phyloP scores from a whole-genome alignment of 2,329 filamentous ascomycete genomes.

The Penicillium decumbens region DNA sequence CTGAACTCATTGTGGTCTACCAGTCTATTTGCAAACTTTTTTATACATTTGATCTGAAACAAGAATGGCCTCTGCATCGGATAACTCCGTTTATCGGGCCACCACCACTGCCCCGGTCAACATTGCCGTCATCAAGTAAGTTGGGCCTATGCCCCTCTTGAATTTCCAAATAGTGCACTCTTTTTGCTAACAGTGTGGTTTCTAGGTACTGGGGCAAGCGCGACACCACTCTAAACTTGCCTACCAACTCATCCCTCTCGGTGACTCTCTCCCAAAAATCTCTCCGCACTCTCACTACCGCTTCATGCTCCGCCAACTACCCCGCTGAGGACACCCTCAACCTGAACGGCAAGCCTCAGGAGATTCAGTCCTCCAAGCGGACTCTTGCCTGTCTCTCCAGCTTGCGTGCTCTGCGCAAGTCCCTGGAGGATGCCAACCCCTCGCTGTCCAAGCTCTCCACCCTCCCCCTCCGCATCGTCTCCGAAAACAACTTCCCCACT shows the following conservation, averaged over 20 bases:
- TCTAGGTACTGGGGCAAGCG: constrained; percentile 91
- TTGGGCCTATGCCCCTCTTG: constrained; percentile 21
- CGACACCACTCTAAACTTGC: constrained; percentile 86
- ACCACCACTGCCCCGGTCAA: constrained; percentile 97
- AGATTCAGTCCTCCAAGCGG: constrained; percentile 73
- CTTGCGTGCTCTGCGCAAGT: constrained; percentile 69
- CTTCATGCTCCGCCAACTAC: constrained; percentile 76
- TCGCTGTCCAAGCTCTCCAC: constrained; percentile 76
- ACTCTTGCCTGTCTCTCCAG: constrained; percentile 93
- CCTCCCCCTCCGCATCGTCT: constrained; percentile 77
- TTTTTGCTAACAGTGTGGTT: constrained; percentile 5
- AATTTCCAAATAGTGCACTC: constrained; percentile 11
- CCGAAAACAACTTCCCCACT: constrained; percentile 98
- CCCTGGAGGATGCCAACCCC: constrained; percentile 66
- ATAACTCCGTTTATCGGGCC: constrained; percentile 68
- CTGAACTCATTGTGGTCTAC: constrained; percentile 6
- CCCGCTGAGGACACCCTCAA: constrained; percentile 64
- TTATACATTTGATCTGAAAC: background rate
- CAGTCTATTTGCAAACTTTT: background rate
- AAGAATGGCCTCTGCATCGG: constrained; percentile 34
- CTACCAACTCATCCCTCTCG: constrained; percentile 95
- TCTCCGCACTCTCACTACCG: constrained; percentile 91
- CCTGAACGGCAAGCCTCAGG: constrained; percentile 77
- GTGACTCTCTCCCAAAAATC: constrained; percentile 93
- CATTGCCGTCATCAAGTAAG: constrained; percentile 93